These are phyloP conservation scores for Vanderwaltozyma verrucispora DNA, from an alignment of 805 yeast species.

Conservation along the genomic window DNA sequence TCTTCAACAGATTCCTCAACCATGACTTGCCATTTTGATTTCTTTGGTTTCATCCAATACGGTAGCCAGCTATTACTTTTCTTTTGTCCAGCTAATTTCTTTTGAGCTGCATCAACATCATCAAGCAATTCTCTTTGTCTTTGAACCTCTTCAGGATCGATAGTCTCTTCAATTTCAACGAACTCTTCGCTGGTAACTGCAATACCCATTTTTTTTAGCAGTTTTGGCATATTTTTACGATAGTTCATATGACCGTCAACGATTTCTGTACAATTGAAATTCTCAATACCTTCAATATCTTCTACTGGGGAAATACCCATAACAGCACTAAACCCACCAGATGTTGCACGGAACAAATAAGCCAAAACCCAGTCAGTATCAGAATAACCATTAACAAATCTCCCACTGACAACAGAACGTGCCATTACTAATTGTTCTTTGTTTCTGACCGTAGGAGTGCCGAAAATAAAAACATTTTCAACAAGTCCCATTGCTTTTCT, in stretches of 20 bases:
- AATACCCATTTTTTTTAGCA: conserved; percentile 61
- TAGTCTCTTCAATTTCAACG: conserved; percentile 82
- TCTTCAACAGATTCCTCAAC: conserved; percentile 37
- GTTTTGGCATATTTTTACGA: conserved; percentile 83
- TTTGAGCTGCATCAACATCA: conserved; percentile 82
- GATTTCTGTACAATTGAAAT: conserved; percentile 73
- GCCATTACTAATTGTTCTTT: conserved; percentile 69
- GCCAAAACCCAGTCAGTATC: conserved; percentile 94
- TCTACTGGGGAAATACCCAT: conserved; percentile 80
- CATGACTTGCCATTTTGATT: conserved; percentile 54
- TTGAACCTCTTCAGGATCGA: conserved; percentile 79
- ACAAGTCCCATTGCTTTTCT: conserved; percentile 80
- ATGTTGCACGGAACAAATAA: conserved; percentile 86
- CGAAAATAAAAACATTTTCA: conserved; percentile 80
- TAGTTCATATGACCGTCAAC: conserved; percentile 98
- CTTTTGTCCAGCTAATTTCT: conserved; percentile 38
- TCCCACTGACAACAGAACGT: conserved; percentile 79
- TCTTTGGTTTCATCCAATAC: conserved; percentile 41
- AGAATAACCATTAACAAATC: conserved; percentile 83
- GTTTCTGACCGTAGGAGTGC: conserved; percentile 77
- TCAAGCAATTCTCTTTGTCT: conserved; percentile 70
- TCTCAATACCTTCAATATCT: conserved; percentile 56
- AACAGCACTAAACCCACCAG: conserved; percentile 87
- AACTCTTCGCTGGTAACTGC: conserved; percentile 83
- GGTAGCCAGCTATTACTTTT: conserved; percentile 32